Conservation (phyloP, 1,284 basidiomycete species). For the Moesziomyces globuligerus region DNA sequence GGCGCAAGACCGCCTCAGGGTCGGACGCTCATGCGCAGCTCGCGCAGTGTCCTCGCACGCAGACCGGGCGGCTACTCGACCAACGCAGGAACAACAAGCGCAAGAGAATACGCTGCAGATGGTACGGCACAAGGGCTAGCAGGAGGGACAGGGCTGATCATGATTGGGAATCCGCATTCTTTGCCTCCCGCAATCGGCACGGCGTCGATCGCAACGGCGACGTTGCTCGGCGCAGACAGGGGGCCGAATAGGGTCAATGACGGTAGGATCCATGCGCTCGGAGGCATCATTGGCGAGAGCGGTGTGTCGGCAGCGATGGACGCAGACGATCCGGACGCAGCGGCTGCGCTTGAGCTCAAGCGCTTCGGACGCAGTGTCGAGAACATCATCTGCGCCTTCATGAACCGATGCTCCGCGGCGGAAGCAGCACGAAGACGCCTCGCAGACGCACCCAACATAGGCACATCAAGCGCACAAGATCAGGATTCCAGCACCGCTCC, state of each 20-base stretch:
- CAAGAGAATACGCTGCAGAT: conserved; percentile 16
- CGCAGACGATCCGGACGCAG: conserved; percentile 53
- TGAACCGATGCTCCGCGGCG: conserved; percentile 49
- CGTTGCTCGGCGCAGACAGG: conserved; percentile 18
- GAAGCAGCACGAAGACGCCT: conserved; percentile 12
- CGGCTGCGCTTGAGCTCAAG: conserved; percentile 56
- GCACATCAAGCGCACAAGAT: conserved; percentile 6
- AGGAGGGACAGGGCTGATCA: conserved; percentile 3
- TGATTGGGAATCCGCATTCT: conserved; percentile 3
- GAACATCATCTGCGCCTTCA: conserved; percentile 63
- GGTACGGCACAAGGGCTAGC: not conserved
- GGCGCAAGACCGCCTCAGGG: conserved; percentile 41
- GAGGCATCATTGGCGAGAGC: conserved; percentile 51
- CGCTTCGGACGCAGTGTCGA: conserved; percentile 57
- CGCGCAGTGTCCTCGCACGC: conserved; percentile 22
- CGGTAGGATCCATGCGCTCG: conserved; percentile 44
- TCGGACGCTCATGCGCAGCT: conserved; percentile 37
- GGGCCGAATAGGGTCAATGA: conserved; percentile 54
- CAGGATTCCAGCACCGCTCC: conserved; percentile 2
- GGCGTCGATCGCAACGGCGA: conserved; percentile 10
- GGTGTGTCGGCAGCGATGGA: conserved; percentile 48
- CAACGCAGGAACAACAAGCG: not conserved
- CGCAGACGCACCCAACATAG: not conserved
- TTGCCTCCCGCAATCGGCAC: conserved; percentile 1
- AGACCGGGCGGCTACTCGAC: conserved; percentile 27